Base-by-base conservation (phyloP, 1,284 basidiomycete genomes). In the Leccinum angustisporum region DNA sequence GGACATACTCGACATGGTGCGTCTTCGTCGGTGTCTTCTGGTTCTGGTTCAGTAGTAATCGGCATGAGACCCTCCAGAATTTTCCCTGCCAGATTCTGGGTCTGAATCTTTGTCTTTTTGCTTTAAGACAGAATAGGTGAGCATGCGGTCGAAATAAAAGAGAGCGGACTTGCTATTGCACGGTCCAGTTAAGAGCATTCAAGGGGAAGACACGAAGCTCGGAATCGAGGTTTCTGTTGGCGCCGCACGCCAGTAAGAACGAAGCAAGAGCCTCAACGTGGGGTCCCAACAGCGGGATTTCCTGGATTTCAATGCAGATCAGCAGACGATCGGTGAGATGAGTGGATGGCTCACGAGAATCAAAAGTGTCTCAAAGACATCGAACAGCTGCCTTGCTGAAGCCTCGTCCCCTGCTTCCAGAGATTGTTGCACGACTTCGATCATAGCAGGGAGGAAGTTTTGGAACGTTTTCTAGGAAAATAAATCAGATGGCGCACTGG, bases 81-180 rank as follows among this genome's bases (percentile, higher is more conserved):
- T 43, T 87, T 86, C 65, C 88, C 87, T 18, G 94, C 94, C 58
- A 99, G 84, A 72, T 88, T 86, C 64, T 96, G 84, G 68, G 85
- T 86, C 78, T 98, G 95, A 48, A 99, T 87, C 78, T 97, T 97
- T 64, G 91, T 91, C 80, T 97, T 98, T 88, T 98, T 99, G 81
- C 92, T 94, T 67, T 13, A 36, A 1, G 21, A 60, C 2, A n/a
- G 61, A 56, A 64, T 9, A 21, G 27, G 25, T 63, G 4, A 64
- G 18, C 5, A 34, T 48, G 3, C 13, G 16, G 54, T 36, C 2
- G 27, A 13, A 27, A 25, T 27, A 48, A n/a, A 14, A 30, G 57
- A 21, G 56, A 21, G 21, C 27, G 46, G 11, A 56, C 78, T 63
- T 71, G 89, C 92, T 97, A 97, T 80, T 93, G 91, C 63, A 97